Evolutionary conservation across 352 stramenopile species (phyloP).

Genomic region (Pilasporangium apinafurcum): DNA sequence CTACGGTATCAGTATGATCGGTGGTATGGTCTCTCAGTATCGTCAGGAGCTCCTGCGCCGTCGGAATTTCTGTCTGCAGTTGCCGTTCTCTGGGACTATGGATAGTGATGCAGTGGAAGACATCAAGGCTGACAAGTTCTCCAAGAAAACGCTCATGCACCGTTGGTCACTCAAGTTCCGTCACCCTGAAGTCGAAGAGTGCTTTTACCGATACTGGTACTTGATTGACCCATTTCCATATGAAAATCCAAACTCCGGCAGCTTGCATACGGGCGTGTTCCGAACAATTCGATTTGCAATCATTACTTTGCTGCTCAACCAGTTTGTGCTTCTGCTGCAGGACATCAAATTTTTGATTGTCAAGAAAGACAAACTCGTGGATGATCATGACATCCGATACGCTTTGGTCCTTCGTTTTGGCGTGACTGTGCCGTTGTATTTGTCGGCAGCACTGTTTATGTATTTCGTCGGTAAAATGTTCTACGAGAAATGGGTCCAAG

Average conservation of each 20-base stretch:
- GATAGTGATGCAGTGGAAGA: conserved; percentile 52
- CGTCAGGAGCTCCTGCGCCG: conserved; percentile 67
- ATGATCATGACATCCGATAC: conserved; percentile 47
- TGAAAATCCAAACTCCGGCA: conserved; percentile 75
- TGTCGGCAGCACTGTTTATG: conserved; percentile 66
- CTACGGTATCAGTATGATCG: conserved; percentile 75
- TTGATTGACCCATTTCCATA: conserved; percentile 83
- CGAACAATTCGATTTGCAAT: conserved; percentile 72
- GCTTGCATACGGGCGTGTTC: conserved; percentile 67
- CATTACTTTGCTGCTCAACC: conserved; percentile 57
- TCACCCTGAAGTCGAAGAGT: conserved; percentile 68
- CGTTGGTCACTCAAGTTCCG: conserved; percentile 62
- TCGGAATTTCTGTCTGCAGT: conserved; percentile 70
- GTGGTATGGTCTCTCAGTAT: conserved; percentile 82
- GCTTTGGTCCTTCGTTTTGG: conserved; percentile 59
- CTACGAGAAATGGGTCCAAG: conserved; percentile 61
- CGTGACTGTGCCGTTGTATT: conserved; percentile 68
- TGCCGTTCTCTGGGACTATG: conserved; percentile 68
- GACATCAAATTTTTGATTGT: conserved; percentile 78
- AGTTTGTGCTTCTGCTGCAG: conserved; percentile 67
- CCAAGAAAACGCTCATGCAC: conserved; percentile 61
- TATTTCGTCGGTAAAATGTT: conserved; percentile 72
- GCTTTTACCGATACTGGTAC: conserved; percentile 82
- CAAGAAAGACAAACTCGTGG: conserved; percentile 40
- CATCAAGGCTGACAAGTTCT: conserved; percentile 69